These are phyloP conservation scores for Lanzia echinophila DNA, from an alignment of 2,329 filamentous ascomycete species.

Conservation along the genomic window DNA sequence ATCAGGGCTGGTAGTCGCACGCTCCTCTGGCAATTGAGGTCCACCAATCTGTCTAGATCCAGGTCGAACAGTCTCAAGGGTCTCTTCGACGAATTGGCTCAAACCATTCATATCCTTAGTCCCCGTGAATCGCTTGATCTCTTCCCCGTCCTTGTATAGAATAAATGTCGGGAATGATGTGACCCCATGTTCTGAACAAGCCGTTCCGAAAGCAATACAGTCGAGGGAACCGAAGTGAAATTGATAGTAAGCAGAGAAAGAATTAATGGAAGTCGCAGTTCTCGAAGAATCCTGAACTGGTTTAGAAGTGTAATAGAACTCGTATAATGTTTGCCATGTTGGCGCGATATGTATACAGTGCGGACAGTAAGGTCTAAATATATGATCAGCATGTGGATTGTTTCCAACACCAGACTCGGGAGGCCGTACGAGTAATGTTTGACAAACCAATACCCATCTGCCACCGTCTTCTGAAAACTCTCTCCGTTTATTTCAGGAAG, in stretches of 20 bases:
- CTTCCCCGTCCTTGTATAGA: conserved; percentile 72
- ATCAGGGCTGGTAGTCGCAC: conserved; percentile 42
- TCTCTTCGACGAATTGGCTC: conserved; percentile 66
- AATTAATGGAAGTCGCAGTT: conserved; percentile 41
- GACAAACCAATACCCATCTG: conserved; percentile 31
- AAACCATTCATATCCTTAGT: conserved; percentile 60
- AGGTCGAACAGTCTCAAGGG: conserved; percentile 70
- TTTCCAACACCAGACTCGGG: background rate
- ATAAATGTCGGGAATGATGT: conserved; percentile 68
- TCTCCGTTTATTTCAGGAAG: conserved; percentile 42
- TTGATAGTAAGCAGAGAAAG: conserved; percentile 77
- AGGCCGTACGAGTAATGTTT: conserved; percentile 30
- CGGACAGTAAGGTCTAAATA: conserved; percentile 26
- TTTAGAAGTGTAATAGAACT: conserved; percentile 80
- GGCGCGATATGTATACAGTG: conserved; percentile 56
- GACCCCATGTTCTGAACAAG: conserved; percentile 65
- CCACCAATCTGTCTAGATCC: conserved; percentile 61
- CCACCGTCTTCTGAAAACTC: conserved; percentile 33
- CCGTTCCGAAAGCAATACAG: conserved; percentile 74
- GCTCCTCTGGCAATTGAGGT: conserved; percentile 60
- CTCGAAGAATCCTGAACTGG: conserved; percentile 39
- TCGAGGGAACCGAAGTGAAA: conserved; percentile 84
- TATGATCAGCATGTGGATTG: background rate
- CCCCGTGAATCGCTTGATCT: conserved; percentile 57
- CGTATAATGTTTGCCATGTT: conserved; percentile 85